Base-by-base conservation (phyloP, 2,329 filamentous ascomycete species). In the Didymella arachidicola region DNA sequence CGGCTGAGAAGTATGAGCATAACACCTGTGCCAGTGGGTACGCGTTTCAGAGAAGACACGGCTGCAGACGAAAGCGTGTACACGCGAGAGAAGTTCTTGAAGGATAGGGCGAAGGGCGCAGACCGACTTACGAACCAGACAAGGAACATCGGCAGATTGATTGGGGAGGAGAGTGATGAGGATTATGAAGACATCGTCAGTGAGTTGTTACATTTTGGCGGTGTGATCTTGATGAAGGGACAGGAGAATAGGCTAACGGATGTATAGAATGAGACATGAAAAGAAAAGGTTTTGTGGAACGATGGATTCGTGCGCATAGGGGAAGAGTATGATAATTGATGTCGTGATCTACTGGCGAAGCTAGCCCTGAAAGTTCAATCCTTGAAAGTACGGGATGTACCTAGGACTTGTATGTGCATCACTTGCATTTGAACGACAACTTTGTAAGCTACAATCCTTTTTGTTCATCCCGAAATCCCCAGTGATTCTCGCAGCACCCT, bases 1-100 rank as follows among this genome's bases (percentile, higher is more conserved):
- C 45, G 43, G 1, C 7, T 63, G 12, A 34, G 57, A 11, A 41
- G 53, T 7, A 57, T 65, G 59, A 63, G 62, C 34, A 45, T 63
- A n/a, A 66, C 62, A 2, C 61, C 60, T 11, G 39, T 50, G 1
- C 54, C 59, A 1, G 84, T 22, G 11, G 36, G n/a, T 7, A 38
- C 34, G 7, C 14, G 4, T 4, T 42, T 42, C 8, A 18, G 26
- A 6, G 4, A 29, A 5, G 7, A 19, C n/a, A 25, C 12, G 12
- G 29, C 10, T 14, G 8, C 18, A 12, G 22, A 25, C n/a, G 22
- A 44, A 16, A 19, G 16, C 22, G 29, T 44, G 22, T 19, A 19
- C 8, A 16, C 25, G 12, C 34, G 41, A 7, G 30, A 52, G 41
- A 38, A 22, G 14, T 14, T 32, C 19, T 11, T 11, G n/a, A 47